Evolutionary conservation across 169 alveolate genomes (phyloP).

Genomic region (Eimeria falciformis): DNA sequence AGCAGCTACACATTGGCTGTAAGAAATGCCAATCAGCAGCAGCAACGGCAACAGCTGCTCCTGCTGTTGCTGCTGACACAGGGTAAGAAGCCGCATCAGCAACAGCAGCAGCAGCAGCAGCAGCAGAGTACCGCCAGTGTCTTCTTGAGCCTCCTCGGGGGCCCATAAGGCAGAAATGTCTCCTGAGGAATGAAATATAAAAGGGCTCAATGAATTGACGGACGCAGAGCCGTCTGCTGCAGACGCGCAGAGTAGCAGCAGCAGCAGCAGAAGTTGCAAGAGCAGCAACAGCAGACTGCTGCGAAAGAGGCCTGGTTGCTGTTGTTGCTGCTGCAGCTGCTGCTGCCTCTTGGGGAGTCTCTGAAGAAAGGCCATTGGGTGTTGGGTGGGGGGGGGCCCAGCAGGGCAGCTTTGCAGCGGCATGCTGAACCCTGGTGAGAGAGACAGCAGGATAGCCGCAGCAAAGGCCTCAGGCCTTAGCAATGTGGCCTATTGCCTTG

Average conservation of each 20-base stretch:
- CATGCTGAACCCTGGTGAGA: background rate
- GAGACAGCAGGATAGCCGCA: background rate
- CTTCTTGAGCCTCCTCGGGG: background rate
- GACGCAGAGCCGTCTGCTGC: background rate
- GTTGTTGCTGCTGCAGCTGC: background rate
- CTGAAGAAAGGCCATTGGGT: background rate
- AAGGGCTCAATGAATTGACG: background rate
- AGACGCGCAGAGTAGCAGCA: conserved; percentile 22
- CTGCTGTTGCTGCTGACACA: conserved; percentile 7
- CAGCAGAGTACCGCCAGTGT: background rate
- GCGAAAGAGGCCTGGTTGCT: background rate
- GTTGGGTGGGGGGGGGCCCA: background rate
- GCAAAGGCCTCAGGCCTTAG: background rate
- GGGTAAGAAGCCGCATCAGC: background rate
- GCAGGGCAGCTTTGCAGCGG: background rate
- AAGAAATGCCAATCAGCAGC: too few relatives aligned
- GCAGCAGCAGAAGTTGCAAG: too few relatives aligned
- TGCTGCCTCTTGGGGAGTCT: background rate
- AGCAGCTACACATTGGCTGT: too few relatives aligned
- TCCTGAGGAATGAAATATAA: background rate
- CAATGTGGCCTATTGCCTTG: background rate
- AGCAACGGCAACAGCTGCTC: background rate
- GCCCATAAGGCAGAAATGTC: background rate
- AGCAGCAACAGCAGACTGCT: background rate
- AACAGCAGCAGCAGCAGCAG: background rate